Base-by-base conservation (phyloP, 306 rosid genomes). In the Albizia julibrissin region DNA sequence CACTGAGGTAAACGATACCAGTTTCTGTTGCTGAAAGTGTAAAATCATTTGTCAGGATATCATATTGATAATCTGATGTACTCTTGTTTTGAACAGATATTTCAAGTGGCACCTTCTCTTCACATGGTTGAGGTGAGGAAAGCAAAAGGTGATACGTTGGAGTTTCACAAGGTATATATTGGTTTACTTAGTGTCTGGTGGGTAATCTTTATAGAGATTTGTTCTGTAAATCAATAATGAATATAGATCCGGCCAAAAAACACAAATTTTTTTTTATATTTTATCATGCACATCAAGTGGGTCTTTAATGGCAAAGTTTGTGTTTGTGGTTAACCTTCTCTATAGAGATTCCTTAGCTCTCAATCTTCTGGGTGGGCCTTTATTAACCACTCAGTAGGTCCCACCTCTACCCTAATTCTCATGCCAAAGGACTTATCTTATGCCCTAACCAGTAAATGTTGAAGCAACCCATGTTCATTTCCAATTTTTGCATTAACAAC, bases 101-200 rank as follows among this genome's bases (percentile, higher is more conserved):
- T 95, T 89, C 99, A 95, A 92, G 98, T 95, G 39, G 99, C 99
- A 62, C 99, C 99, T 79, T 93, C 93, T 77, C 90, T 95, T 83
- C 99, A 95, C 89, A 92, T 95, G 97, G 99, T 93, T 59, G 98
- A 95, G 89, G 94, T 95, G 75, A 87, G 99, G 78, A 95, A 93
- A 88, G 98, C 99, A 6, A 95, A 95, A 85, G 99, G 99, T 39
- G 99, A 93, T 87, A 95, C 99, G 3, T 89, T 95, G 90, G 99
- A 95, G 88, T 95, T 95, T 79, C 98, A 93, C 82, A 95, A 93
- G 97, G 99, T 95, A 72, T 77, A 56, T 75, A 77, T 81, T 73
- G 21, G 16, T 64, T 59, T 56, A 10, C 69, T 3, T 9, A 14
- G 7, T 44, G 22, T 82, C 64, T 80, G 40, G 66, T 66, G 79